Base-by-base conservation (phyloP, 2,329 filamentous ascomycete species). In the Ascochyta clinopodiicola region DNA sequence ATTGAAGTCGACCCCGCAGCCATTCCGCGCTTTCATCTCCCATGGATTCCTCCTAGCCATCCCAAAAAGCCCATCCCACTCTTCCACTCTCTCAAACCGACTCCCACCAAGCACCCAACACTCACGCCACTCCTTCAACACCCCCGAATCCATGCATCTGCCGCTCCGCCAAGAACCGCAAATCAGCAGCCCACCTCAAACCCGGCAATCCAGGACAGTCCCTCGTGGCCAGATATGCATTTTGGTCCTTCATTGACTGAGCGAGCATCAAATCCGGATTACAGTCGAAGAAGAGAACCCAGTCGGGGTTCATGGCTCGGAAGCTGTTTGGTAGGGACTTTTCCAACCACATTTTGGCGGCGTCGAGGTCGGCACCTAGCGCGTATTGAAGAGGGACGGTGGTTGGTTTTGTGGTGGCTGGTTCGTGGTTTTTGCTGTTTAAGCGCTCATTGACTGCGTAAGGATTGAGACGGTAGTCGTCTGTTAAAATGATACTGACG, bases 271-370 rank as follows among this genome's bases (percentile, higher is more conserved):
- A n/a, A 27, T 52, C 49, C 2, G 42, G 49, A 12, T 52, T 46
- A n/a, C 49, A 42, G 25, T 52, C 42, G 7, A 42, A 46, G n/a
- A 39, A 32, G 2, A 52, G 21, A 24, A 46, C 42, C 36, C 49
- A 45, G 6, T 34, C 27, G 5, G 27, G 15, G n/a, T 25, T 19
- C 36, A 51, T 45, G 6, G 21, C 27, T 4, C 48, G 32, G 6
- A 40, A 17, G 9, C 48, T 34, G 12, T 44, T 19, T 3, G 22
- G 34, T 4, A 17, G 24, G 3, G 48, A n/a, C 2, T 19, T 3
- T 8, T 6, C 21, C 13, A 17, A 15, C 48, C 48, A 51, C 34
- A 39, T 34, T 10, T 31, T 37, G 6, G n/a, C 17, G 35, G 27
- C 5, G 8, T 24, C 38, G 12, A 40, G 15, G 10, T 21, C 17